These are phyloP conservation scores for Umbilicaria muhlenbergii DNA, from an alignment of 495 filamentous ascomycete species.

Conservation along the genomic window DNA sequence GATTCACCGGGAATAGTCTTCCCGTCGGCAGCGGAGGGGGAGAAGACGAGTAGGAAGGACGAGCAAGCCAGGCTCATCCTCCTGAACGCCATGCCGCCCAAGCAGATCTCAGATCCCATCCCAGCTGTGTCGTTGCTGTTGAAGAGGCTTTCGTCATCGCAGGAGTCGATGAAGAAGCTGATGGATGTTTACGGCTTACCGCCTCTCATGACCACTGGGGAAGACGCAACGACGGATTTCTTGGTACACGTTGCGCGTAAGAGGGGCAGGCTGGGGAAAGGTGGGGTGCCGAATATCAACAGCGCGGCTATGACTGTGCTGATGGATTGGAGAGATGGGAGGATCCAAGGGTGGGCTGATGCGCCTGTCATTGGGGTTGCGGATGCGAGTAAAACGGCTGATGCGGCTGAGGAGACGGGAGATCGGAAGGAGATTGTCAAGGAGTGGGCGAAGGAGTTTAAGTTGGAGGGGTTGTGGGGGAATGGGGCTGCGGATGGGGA, in stretches of 20 bases:
- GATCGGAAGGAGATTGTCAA: constrained; percentile 80
- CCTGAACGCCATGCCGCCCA: constrained; percentile 81
- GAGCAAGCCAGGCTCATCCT: constrained; percentile 75
- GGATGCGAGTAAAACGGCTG: constrained; percentile 16
- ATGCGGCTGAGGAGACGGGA: constrained; percentile 18
- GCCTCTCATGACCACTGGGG: constrained; percentile 44
- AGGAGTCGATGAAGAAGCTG: constrained; percentile 53
- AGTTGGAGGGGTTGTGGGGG: constrained; percentile 86
- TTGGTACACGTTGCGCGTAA: constrained; percentile 87
- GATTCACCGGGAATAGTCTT: constrained; percentile 96
- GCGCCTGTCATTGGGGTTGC: constrained; percentile 46
- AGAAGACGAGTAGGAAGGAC: constrained; percentile 39
- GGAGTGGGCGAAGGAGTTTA: constrained; percentile 91
- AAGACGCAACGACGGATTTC: constrained; percentile 78
- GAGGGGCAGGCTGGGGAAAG: constrained; percentile 74
- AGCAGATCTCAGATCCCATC: constrained; percentile 81
- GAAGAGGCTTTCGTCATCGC: constrained; percentile 52
- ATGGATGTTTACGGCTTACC: constrained; percentile 70
- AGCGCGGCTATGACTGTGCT: constrained; percentile 85
- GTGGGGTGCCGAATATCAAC: constrained; percentile 76
- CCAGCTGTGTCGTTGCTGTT: constrained; percentile 73
- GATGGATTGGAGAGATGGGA: constrained; percentile 87
- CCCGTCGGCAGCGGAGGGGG: constrained; percentile 38
- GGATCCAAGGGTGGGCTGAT: constrained; percentile 85
- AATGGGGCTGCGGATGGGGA: constrained; percentile 31